Evolutionary conservation across 2,329 filamentous ascomycete species (phyloP).

Genomic region (Dactylellina cionopaga): DNA sequence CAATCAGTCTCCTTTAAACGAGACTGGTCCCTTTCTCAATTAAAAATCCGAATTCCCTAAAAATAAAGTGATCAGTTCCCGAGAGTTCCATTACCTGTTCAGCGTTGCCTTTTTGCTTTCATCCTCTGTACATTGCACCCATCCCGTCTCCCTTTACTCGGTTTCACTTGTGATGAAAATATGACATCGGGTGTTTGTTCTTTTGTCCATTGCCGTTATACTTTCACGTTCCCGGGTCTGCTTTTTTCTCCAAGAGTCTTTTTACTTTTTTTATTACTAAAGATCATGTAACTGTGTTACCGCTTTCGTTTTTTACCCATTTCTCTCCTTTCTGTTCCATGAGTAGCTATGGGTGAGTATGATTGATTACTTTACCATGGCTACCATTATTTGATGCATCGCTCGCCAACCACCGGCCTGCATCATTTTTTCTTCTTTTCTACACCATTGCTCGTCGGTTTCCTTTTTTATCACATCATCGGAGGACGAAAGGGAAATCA

Average conservation of each 20-base stretch:
- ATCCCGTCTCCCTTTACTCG: neutral
- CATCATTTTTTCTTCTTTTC: neutral
- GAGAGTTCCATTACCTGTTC: conserved; percentile 26
- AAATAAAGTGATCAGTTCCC: conserved; percentile 11
- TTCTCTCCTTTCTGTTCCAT: neutral
- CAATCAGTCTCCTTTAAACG: no score
- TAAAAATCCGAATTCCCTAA: conserved; percentile 16
- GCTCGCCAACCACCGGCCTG: neutral
- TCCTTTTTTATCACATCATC: conserved; percentile 1
- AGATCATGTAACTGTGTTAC: conserved; percentile 14
- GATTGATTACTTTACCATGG: neutral
- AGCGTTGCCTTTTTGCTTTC: conserved; percentile 12
- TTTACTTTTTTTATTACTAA: no score
- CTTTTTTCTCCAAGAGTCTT: neutral
- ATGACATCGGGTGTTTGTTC: conserved; percentile 20
- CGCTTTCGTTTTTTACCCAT: conserved; percentile 4
- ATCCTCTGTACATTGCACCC: neutral
- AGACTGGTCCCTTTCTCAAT: neutral
- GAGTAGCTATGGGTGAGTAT: conserved; percentile 16
- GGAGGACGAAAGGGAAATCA: conserved; percentile 12
- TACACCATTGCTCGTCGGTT: neutral
- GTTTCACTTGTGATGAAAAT: conserved; percentile 22
- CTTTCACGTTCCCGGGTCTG: conserved; percentile 2
- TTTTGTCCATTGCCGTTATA: conserved; percentile 2
- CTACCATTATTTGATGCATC: neutral